Evolutionary conservation across 768 basidiomycete species (phyloP), one percentile per base, ranked within the genome.

Genomic region (Mycena filopes): DNA sequence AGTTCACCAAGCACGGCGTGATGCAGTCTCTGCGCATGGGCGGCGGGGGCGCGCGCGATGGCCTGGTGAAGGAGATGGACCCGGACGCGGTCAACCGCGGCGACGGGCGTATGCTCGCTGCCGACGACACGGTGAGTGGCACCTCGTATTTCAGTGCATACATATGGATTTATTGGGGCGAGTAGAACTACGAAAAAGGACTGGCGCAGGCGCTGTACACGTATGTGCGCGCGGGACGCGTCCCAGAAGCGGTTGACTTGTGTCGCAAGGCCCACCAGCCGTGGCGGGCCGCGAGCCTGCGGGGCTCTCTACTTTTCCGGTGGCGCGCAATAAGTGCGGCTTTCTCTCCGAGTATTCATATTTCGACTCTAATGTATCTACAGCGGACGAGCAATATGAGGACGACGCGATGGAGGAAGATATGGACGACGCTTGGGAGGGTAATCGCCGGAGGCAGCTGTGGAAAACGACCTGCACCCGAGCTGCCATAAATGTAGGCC

Each of bases 401-500:
- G 83, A 86, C 60, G 87, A 87, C 51, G 71, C 74, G n/a, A 78
- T 76, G 58, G 83, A 82, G 21, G 85, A 83, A 20, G 81, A 82
- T 6, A 82, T 81, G 45, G 76, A 80, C 65, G 86, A 88, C 40
- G 74, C 77, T 0, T 90, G 87, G 87, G 79, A 82, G 23, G 98
- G 98, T 2, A 98, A 97, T 74, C 82, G 84, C 33, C 86, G 86
- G 28, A 81, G 96, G 60, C 85, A 82, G 67, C 78, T 97, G 7
- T 99, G 98, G 98, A 98, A 98, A 79, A 82, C 88, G 20, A 87
- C 90, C 2, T 98, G 96, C 74, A 85, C 87, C 43, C 87, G 88
- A 26, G 88, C 93, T 9, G 94, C 95, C 9, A 81, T 89, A 6
- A 94, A 89, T 69, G 94, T 94, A 69, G 50, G 89, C 77, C 55